These are phyloP conservation scores for Trichoderma oligosporum DNA, from an alignment of 2,329 filamentous ascomycete genomes.

Conservation along the genomic window DNA sequence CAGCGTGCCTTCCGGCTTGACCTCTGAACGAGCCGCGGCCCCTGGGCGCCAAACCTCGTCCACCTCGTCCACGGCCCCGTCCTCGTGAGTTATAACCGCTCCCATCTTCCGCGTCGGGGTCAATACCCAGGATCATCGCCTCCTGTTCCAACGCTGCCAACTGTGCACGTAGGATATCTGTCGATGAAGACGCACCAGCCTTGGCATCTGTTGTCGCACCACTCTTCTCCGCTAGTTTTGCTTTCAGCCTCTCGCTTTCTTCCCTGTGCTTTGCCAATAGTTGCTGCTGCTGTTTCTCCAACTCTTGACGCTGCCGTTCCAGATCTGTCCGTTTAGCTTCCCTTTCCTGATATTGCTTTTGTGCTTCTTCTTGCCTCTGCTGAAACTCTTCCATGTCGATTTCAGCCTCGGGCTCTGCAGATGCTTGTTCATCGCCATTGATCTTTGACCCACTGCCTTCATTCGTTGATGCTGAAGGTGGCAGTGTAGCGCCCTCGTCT, in stretches of 20 bases:
- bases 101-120: constrained; percentile 52
- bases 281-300: constrained; percentile 62
- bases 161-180: constrained; percentile 65
- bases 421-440: constrained; percentile 22
- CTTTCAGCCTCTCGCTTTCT: constrained; percentile 62
- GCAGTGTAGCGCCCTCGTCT: constrained; percentile 41
- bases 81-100: constrained; percentile 31
- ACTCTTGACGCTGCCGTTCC: constrained; percentile 57
- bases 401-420: constrained; percentile 43
- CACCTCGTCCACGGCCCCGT: constrained; percentile 36
- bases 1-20: constrained; percentile 48
- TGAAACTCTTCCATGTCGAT: constrained; percentile 68
- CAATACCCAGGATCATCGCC: constrained; percentile 65
- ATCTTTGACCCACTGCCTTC: constrained; percentile 27
- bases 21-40: constrained; percentile 41
- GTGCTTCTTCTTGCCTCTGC: constrained; percentile 66
- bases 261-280: constrained; percentile 60
- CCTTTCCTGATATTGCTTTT: constrained; percentile 65
- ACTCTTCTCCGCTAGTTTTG: constrained; percentile 42
- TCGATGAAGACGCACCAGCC: constrained; percentile 33
- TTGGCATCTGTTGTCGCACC: constrained; percentile 26
- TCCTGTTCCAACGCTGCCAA: constrained; percentile 70
- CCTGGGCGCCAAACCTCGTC: constrained; percentile 32
- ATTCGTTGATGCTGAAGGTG: constrained; percentile 27
- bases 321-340: constrained; percentile 59